Evolutionary conservation across 192 early-diverging fungal species (phyloP), one percentile per base, ranked within the genome.

Genomic region (Backusella australiensis): DNA sequence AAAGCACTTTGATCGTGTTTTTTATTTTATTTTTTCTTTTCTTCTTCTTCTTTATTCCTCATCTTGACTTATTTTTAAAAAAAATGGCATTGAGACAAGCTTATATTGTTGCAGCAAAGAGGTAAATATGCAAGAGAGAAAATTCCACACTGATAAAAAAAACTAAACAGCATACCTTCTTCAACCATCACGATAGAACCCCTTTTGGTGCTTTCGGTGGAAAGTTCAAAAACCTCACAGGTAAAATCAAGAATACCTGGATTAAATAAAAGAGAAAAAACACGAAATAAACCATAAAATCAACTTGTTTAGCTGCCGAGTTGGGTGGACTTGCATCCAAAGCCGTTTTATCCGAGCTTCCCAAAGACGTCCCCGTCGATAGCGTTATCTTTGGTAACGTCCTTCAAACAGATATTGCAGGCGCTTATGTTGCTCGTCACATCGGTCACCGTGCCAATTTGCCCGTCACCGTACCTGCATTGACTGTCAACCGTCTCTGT

Each of bases 361-460:
- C 95, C 26, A 82, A 86, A 68, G 84, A 89, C 9, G 80, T 89
- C 38, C 89, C 87, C 21, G 81, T 97, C 44, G 94, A 95, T 85
- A 95, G 95, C 15, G 95, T 96, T 67, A 97, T 98, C 74, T 94
- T 97, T 82, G 97, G 97, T 75, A 99, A 99, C 76, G 97, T 99
- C 17, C 80, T 91, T 70, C 96, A 98, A 76, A 94, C 96, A 17
- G 88, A 89, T 53, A 77, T 77, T 36, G 91, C 97, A 46, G 96
- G 93, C 8, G 88, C 97, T 65, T 99, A 96, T 83, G 84, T 99
- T 53, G 92, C 96, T 34, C 93, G 97, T 69, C 97, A 99, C 79
- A 90, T 99, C 69, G 96, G 97, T 66, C 94, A 94, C 67, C 93
- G 96, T 46, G 90, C 94, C 23, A 92, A 93, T 15, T 85, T 97